Evolutionary conservation across 2,329 filamentous ascomycete genomes (phyloP), one percentile per base, ranked within the genome.

Genomic region (Trichothecium sympodiale): DNA sequence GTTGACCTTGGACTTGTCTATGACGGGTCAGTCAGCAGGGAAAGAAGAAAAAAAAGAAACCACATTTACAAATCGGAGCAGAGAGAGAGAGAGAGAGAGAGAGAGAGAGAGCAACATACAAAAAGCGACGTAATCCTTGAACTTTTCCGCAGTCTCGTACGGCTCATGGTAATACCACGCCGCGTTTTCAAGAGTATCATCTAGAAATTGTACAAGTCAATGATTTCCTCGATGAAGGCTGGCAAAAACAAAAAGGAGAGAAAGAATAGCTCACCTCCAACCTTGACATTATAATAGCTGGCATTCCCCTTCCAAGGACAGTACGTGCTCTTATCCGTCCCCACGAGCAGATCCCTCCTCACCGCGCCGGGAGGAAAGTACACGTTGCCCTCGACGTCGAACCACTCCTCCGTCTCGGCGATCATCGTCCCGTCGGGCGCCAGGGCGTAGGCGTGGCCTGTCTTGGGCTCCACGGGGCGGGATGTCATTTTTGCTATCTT

Each of bases 251-350:
- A n/a, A n/a, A n/a, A n/a, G n/a, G 20, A 25, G 20, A 25, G 20
- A 25, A 25, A 25, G 20, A 25, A 6, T 25, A 10, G 20, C 20
- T 25, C 6, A 25, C 20, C 20, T 25, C 20, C 20, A 10, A 10
- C 20, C 6, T 6, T 6, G 10, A 25, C 20, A 25, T 6, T 67
- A 49, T 75, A 76, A 49, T 77, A 77, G 30, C 59, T 66, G 4
- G 72, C 71, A 20, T 64, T 57, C 3, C 72, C 72, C 49, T 76
- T 77, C 69, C 71, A 76, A 0, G 64, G 62, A 38, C 71, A 77
- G 33, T 59, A 52, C 0, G 71, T 74, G 29, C 56, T 59, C 9
- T 63, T 60, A 12, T 60, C 53, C 6, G 68, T 69, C 14, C 58
- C 52, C 58, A 57, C 37, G 64, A 56, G 25, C 58, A 51, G 41